Base-by-base conservation (phyloP, 371 early-diverging fungal species). In the Mortierella sp. region DNA sequence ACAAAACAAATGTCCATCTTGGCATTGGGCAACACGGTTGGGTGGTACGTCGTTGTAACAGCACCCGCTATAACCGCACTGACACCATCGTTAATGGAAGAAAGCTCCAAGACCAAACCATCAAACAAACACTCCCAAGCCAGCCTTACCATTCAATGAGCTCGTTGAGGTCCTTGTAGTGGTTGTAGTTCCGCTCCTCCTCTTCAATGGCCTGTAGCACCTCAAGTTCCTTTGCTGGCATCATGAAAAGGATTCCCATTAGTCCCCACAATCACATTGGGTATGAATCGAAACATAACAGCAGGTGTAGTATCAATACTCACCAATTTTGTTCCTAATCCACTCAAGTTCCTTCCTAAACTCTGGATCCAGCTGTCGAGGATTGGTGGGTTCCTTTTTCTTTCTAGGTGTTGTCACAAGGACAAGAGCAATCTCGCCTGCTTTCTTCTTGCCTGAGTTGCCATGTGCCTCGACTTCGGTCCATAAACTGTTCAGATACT, bases 1-100 rank as follows among this genome's bases (percentile, higher is more conserved):
- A 46, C 86, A 86, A 45, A 86, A 85, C 39, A 82, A 45, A 62
- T 86, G 86, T 0, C 82, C 86, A 9, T 85, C 84, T 25, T 80
- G 78, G 39, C 85, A 86, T 44, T 76, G 71, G 0, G 81, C 71
- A 58, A 80, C 72, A 27, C 79, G 54, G 54, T 63, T 62, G 3
- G 72, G 57, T 13, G 71, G 66, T 19, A 63, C 57, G 1, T 73
- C 79, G 29, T 67, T 65, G 24, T 61, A 79, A 40, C 79, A 79
- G 48, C 79, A 79, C 3, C 77, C 79, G 43, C 79, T 78, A 67
- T 13, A 3, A 34, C 4, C 34, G 7, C 34, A 34, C 34, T 34
- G 34, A 34, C 34, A 34, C 34, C 34, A 4, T 7, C 10, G 34
- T 34, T 10, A 34, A 10, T 34, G n/a, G n/a, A n/a, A n/a, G n/a